Conservation (phyloP, 2,329 filamentous ascomycete species). For the Stromatinia cepivora region DNA sequence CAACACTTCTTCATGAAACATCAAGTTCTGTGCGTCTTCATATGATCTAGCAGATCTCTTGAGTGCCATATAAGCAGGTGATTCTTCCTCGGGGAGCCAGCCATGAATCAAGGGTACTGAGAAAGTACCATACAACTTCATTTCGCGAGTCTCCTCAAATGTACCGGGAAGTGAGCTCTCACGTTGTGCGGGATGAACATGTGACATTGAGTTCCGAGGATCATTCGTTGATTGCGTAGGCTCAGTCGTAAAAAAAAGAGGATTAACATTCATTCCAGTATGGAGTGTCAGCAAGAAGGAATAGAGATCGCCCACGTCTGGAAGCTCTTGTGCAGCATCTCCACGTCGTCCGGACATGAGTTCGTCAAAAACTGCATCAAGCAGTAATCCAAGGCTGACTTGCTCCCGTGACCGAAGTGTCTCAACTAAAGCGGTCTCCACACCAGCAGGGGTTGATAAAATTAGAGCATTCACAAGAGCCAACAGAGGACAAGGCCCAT, state of each 20-base stretch:
- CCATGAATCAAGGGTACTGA: conserved; percentile 87
- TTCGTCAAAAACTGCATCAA: conserved; percentile 91
- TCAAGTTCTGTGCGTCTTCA: conserved; percentile 85
- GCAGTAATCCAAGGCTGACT: conserved; percentile 78
- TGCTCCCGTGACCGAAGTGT: conserved; percentile 79
- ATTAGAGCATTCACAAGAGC: conserved; percentile 91
- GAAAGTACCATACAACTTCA: conserved; percentile 90
- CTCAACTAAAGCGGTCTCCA: conserved; percentile 72
- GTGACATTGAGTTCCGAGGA: conserved; percentile 51
- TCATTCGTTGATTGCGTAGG: conserved; percentile 40
- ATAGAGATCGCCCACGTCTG: conserved; percentile 86
- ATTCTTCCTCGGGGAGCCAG: conserved; percentile 74
- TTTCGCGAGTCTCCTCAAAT: conserved; percentile 85
- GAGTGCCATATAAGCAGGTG: conserved; percentile 69
- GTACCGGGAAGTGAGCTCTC: conserved; percentile 60
- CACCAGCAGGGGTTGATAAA: conserved; percentile 70
- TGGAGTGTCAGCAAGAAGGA: conserved; percentile 84
- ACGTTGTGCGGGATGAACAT: conserved; percentile 53
- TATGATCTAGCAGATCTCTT: conserved; percentile 77
- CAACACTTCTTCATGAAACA: conserved; percentile 86
- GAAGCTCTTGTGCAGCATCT: conserved; percentile 61
- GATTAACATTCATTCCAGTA: conserved; percentile 98
- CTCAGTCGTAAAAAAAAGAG: conserved; percentile 69
- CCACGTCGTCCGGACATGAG: conserved; percentile 76
- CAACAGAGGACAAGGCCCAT: conserved; percentile 90